Conservation (phyloP, 164 flowering plant species). For the Platanus orientalis region DNA sequence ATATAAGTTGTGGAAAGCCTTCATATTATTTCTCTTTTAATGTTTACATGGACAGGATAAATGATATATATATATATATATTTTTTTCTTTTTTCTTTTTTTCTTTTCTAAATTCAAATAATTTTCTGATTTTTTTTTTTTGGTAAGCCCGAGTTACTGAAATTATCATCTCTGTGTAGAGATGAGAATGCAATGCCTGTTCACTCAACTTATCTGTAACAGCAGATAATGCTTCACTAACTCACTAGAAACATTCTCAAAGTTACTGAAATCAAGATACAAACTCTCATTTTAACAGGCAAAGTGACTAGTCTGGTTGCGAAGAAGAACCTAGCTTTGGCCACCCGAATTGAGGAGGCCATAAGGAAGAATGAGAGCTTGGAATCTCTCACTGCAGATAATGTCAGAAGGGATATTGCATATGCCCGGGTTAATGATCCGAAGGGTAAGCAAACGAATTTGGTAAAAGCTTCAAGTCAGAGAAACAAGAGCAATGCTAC, state of each 20-base stretch:
- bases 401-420: slow-evolving; percentile 52
- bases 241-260: not conserved
- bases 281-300: slow-evolving; percentile 38
- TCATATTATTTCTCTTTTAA: no score
- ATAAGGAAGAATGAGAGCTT: slow-evolving; percentile 85
- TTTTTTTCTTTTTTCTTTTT: not conserved
- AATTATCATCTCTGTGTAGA: not conserved
- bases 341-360: slow-evolving; percentile 80
- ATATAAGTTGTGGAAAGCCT: no score
- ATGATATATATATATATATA: no score
- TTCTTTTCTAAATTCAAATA: no score
- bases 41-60: no score
- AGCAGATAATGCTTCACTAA: no score
- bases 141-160: no score
- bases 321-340: slow-evolving; percentile 57
- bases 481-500: slow-evolving; percentile 22
- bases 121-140: no score
- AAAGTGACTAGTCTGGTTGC: slow-evolving; percentile 92
- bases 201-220: no score
- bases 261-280: not conserved
- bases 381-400: slow-evolving; percentile 65
- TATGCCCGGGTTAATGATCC: slow-evolving; percentile 33
- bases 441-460: slow-evolving; percentile 36
- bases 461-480: slow-evolving; percentile 24
- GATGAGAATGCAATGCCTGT: not conserved